Conservation (phyloP, 108 stramenopile species). For the Schizochytrium sp. region DNA sequence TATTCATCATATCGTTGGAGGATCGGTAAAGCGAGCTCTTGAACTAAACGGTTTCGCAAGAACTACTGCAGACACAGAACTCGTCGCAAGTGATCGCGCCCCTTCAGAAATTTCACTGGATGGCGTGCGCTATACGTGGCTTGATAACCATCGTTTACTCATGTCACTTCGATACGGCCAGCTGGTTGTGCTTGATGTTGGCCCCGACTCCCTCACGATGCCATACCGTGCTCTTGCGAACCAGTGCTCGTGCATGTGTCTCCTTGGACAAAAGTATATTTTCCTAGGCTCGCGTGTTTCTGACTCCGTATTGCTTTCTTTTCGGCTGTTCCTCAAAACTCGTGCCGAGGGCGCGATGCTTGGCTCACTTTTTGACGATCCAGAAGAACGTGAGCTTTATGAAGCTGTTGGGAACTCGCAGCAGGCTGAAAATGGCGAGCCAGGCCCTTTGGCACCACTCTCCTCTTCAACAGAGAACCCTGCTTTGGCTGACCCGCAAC, state of each 20-base stretch:
- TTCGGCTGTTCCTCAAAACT: slow-evolving; percentile 30
- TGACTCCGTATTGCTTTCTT: slow-evolving; percentile 22
- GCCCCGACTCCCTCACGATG: slow-evolving; percentile 15
- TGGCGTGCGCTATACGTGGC: slow-evolving; percentile 5
- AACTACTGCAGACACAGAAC: slow-evolving; percentile 25
- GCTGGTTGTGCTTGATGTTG: slow-evolving; percentile 49
- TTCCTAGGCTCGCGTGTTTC: slow-evolving; percentile 40
- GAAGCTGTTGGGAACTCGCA: background rate
- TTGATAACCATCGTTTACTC: slow-evolving; percentile 17
- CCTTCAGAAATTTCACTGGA: slow-evolving; percentile 22
- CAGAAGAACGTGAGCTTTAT: background rate
- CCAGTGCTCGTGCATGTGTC: slow-evolving; percentile 54
- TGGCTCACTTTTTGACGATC: background rate
- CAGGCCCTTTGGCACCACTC: background rate
- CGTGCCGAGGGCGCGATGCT: background rate
- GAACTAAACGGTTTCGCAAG: slow-evolving; percentile 38
- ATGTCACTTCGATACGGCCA: slow-evolving; percentile 59
- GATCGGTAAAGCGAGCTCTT: slow-evolving; percentile 20
- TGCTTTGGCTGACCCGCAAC: no score
- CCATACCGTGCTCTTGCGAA: slow-evolving; percentile 10
- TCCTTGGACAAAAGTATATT: background rate
- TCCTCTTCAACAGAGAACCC: background rate
- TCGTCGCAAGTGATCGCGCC: background rate
- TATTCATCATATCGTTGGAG: slow-evolving; percentile 38
- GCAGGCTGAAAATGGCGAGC: background rate